Evolutionary conservation across 768 basidiomycete genomes (phyloP).

Genomic region (Pluteus cervinus): DNA sequence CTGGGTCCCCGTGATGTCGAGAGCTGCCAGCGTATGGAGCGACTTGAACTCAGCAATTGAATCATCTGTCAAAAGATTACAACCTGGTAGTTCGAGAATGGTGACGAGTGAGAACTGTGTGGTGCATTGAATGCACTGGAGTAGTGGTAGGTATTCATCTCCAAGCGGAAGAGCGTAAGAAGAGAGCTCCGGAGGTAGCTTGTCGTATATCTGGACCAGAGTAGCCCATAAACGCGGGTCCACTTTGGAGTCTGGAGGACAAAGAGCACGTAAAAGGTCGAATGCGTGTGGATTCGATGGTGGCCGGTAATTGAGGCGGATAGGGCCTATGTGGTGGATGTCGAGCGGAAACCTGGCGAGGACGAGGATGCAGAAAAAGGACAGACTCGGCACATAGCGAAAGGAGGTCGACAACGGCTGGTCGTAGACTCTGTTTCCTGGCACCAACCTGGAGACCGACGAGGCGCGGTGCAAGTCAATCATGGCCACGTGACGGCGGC

Average conservation of each 20-base stretch:
- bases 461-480: too few species aligned
- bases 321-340: slow-evolving; percentile 12
- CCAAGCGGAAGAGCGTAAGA: slow-evolving; percentile 44
- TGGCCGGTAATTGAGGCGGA: slow-evolving; percentile 30
- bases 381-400: too few species aligned
- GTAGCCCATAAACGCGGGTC: slow-evolving; percentile 62
- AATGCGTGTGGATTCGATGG: slow-evolving; percentile 25
- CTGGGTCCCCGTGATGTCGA: slow-evolving; percentile 55
- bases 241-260: slow-evolving; percentile 18
- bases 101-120: slow-evolving; percentile 59
- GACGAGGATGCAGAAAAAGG: too few species aligned
- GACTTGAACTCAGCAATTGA: slow-evolving; percentile 42
- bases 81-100: slow-evolving; percentile 51
- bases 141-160: slow-evolving; percentile 45
- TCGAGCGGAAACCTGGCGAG: slow-evolving; percentile 11
- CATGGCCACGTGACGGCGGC: too few species aligned
- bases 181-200: slow-evolving; percentile 38
- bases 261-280: too few species aligned
- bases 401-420: too few species aligned
- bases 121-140: slow-evolving; percentile 52
- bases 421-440: too few species aligned
- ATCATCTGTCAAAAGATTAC: slow-evolving; percentile 51
- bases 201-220: slow-evolving; percentile 52
- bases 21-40: slow-evolving; percentile 50
- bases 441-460: too few species aligned